Evolutionary conservation across 2,329 filamentous ascomycete genomes (phyloP).

Genomic region (Cadophora malorum): DNA sequence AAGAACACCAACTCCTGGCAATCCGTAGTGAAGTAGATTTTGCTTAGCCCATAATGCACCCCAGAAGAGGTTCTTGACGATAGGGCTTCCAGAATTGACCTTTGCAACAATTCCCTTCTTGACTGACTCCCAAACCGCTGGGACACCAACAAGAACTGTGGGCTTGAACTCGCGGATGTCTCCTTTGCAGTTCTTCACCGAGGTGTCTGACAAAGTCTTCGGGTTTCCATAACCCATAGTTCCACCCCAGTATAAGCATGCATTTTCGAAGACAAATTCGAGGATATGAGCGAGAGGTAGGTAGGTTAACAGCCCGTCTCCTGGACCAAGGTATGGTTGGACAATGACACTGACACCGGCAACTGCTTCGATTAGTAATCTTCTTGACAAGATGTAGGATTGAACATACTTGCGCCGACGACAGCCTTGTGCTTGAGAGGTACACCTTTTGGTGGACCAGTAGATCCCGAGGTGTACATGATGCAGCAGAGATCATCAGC

Average conservation of each 20-base stretch:
- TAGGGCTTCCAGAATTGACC: constrained; percentile 72
- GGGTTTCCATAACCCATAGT: constrained; percentile 94
- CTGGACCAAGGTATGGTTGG: constrained; percentile 76
- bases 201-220: constrained; percentile 84
- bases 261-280: constrained; percentile 94
- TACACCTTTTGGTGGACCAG: constrained; percentile 88
- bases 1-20: constrained; percentile 72
- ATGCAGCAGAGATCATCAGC: constrained; percentile 83
- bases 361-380: constrained; percentile 54
- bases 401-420: constrained; percentile 76
- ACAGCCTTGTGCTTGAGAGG: constrained; percentile 84
- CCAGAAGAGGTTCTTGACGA: constrained; percentile 82
- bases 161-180: constrained; percentile 93
- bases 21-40: constrained; percentile 61
- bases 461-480: constrained; percentile 89
- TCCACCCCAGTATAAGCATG: constrained; percentile 86
- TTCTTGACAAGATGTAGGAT: constrained; percentile 65
- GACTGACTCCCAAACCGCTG: constrained; percentile 95
- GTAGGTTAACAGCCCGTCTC: constrained; percentile 85
- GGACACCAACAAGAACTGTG: constrained; percentile 91
- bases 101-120: constrained; percentile 84
- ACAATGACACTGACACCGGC: constrained; percentile 83
- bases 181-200: constrained; percentile 87
- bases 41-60: constrained; percentile 65
- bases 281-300: constrained; percentile 95